Conservation (phyloP, 148 eudicot species). For the Vaccinium corymbosum region DNA sequence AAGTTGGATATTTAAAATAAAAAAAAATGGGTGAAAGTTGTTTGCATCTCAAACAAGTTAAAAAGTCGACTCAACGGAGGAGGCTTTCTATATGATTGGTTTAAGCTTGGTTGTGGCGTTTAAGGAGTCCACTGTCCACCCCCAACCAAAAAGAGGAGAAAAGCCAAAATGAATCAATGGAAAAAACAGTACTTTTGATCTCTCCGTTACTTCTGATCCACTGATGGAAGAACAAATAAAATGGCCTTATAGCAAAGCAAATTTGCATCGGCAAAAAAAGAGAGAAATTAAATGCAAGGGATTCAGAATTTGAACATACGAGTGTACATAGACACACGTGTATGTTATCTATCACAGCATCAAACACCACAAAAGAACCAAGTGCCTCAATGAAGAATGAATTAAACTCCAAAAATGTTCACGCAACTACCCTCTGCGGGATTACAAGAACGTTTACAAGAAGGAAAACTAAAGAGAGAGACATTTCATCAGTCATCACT, state of each 20-base stretch:
- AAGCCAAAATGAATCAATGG: too few relatives aligned
- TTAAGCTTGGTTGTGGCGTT: too few relatives aligned
- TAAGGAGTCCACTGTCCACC: too few relatives aligned
- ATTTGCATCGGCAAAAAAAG: background rate
- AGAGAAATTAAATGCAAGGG: background rate
- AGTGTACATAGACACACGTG: too few relatives aligned
- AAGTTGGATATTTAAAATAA: too few relatives aligned
- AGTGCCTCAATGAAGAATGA: background rate
- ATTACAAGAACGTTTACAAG: background rate
- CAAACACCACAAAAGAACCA: background rate
- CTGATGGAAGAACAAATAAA: background rate
- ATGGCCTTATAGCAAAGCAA: background rate
- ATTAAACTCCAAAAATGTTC: background rate
- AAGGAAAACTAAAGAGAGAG: background rate
- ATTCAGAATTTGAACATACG: background rate
- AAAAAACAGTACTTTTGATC: too few relatives aligned
- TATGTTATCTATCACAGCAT: background rate
- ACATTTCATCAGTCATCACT: slow-evolving; percentile 2
- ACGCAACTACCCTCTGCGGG: background rate
- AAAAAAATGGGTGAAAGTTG: too few relatives aligned
- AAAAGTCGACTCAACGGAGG: too few relatives aligned
- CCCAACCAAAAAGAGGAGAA: too few relatives aligned
- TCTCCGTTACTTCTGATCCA: too few relatives aligned
- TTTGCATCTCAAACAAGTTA: too few relatives aligned
- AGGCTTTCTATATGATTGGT: too few relatives aligned